Conservation (phyloP, 192 early-diverging fungal genomes). For the Coemansia aciculifera region DNA sequence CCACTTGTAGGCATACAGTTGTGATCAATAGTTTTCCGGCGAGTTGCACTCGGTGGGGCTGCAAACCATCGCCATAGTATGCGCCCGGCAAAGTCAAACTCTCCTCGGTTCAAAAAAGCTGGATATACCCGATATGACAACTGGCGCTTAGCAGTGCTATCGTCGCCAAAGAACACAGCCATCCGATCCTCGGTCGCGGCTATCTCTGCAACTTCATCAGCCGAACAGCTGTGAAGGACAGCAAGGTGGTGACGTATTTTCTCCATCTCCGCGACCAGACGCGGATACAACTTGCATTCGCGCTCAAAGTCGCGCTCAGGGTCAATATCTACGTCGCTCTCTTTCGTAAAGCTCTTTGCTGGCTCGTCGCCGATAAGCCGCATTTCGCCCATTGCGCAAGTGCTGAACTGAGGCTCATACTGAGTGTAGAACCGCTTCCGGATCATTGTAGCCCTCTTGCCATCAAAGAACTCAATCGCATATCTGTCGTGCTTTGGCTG, state of each 20-base stretch:
- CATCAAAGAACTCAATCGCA: slow-evolving; percentile 44
- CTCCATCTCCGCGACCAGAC: slow-evolving; percentile 25
- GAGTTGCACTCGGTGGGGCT: slow-evolving; percentile 24
- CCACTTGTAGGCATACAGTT: neutral
- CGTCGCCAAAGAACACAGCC: slow-evolving; percentile 34
- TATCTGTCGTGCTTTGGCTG: slow-evolving; percentile 21
- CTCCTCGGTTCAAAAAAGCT: slow-evolving; percentile 39
- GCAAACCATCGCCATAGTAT: slow-evolving; percentile 41
- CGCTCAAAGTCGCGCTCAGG: slow-evolving; percentile 36
- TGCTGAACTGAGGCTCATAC: slow-evolving; percentile 44
- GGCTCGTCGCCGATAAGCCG: slow-evolving; percentile 45
- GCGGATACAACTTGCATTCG: slow-evolving; percentile 16
- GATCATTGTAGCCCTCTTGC: slow-evolving; percentile 10
- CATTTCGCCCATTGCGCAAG: slow-evolving; percentile 37
- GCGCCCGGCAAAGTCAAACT: slow-evolving; percentile 52
- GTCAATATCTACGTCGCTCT: neutral
- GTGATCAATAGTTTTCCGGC: neutral
- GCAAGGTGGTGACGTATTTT: slow-evolving; percentile 25
- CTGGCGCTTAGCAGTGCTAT: slow-evolving; percentile 17
- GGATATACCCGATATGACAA: slow-evolving; percentile 26
- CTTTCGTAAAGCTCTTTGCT: neutral
- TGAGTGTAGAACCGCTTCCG: slow-evolving; percentile 35
- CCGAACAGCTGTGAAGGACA: slow-evolving; percentile 31
- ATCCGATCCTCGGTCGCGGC: slow-evolving; percentile 29
- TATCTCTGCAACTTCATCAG: slow-evolving; percentile 16